These are phyloP conservation scores for Lenzites betulinus DNA, from an alignment of 768 basidiomycete genomes.

Conservation along the genomic window DNA sequence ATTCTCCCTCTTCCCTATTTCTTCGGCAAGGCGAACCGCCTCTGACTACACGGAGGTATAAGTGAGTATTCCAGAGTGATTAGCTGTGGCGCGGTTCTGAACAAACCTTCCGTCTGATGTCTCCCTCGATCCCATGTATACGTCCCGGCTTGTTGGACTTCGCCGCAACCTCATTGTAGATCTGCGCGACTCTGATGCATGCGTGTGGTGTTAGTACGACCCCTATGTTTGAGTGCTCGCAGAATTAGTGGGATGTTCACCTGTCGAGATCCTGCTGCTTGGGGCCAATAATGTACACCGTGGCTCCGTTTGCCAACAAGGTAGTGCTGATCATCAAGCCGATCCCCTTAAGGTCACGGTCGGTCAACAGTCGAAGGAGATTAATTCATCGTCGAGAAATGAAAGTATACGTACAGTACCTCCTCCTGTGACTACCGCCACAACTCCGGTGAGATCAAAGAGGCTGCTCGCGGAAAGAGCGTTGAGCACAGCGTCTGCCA, in stretches of 20 bases:
- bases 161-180: slow-evolving; percentile 41
- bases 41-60: slow-evolving; percentile 37
- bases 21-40: slow-evolving; percentile 43
- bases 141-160: slow-evolving; percentile 33
- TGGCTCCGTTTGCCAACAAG: slow-evolving; percentile 49
- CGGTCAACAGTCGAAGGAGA: not conserved
- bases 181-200: slow-evolving; percentile 36
- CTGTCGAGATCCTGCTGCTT: slow-evolving; percentile 43
- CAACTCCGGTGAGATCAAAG: slow-evolving; percentile 47
- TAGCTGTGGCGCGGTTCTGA: too few relatives aligned
- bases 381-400: too few relatives aligned
- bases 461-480: slow-evolving; percentile 39
- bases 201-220: too few relatives aligned
- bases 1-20: slow-evolving; percentile 39
- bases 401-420: slow-evolving; percentile 34
- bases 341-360: slow-evolving; percentile 39
- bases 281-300: slow-evolving; percentile 50
- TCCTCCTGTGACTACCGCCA: slow-evolving; percentile 49
- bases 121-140: slow-evolving; percentile 44
- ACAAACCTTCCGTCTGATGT: slow-evolving; percentile 42
- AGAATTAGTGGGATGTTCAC: slow-evolving; percentile 30
- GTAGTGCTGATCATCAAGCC: slow-evolving; percentile 53
- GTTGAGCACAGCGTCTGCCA: slow-evolving; percentile 30
- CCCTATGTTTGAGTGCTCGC: too few relatives aligned
- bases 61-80: too few relatives aligned